These are phyloP conservation scores for Ogataea henricii DNA, from an alignment of 805 yeast genomes.

Conservation along the genomic window DNA sequence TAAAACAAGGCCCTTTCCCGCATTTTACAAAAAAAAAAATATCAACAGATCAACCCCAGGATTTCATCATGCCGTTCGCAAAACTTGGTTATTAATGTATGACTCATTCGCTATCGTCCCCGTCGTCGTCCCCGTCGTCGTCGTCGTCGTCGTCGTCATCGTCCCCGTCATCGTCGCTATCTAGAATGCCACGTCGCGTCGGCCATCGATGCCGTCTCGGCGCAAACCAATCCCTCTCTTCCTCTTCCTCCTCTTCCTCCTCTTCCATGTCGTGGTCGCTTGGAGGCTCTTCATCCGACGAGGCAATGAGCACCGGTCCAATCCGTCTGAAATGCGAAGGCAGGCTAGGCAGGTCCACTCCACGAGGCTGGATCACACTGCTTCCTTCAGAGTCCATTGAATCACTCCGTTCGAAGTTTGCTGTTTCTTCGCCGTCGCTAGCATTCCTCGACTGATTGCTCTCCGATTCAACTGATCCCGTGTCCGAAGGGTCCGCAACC, in stretches of 20 bases:
- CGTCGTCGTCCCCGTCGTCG: not conserved
- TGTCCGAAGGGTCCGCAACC: too few relatives aligned
- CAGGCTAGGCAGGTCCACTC: too few relatives aligned
- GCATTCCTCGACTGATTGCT: too few relatives aligned
- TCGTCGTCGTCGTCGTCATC: constrained; percentile 1
- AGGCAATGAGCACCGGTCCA: not conserved
- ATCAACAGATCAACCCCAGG: too few relatives aligned
- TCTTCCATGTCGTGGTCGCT: constrained; percentile 8
- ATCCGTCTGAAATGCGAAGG: too few relatives aligned
- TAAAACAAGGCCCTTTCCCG: not conserved
- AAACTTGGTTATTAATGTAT: not conserved
- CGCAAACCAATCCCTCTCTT: not conserved
- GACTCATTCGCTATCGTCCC: not conserved
- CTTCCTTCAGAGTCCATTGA: too few relatives aligned
- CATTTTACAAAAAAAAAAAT: not conserved
- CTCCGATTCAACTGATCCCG: too few relatives aligned
- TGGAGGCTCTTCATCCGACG: not conserved
- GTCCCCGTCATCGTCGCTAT: constrained; percentile 1
- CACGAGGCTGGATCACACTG: too few relatives aligned
- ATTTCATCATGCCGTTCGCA: too few relatives aligned
- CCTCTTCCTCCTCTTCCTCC: not conserved
- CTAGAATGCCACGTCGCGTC: not conserved
- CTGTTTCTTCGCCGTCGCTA: too few relatives aligned
- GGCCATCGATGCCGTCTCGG: not conserved
- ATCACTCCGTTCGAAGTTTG: too few relatives aligned